Base-by-base conservation (phyloP, 441 rosid species). In the Breynia disticha region DNA sequence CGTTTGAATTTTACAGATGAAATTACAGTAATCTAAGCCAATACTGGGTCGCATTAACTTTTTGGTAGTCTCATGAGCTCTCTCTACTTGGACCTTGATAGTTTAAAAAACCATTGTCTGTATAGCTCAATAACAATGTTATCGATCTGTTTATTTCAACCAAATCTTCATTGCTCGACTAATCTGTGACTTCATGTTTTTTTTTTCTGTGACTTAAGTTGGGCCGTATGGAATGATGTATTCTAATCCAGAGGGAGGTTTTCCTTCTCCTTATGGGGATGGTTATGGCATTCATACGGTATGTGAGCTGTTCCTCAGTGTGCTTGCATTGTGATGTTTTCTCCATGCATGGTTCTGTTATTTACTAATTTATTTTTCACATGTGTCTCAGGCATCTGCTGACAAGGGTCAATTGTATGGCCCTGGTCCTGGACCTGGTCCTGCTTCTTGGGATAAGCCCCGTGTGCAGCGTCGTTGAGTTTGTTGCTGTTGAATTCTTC, bases 391-490 rank as follows among this genome's bases (percentile, higher is more conserved):
- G 99, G 86, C 81, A 72, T 70, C 74, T 71, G 68, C 82, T 60
- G 86, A 81, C 50, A 77, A 77, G 63, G 78, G 74, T 70, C 87
- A 79, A 56, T 65, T 73, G 46, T 83, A 79, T 71, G 87, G 85
- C 57, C 76, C 86, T 38, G 79, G 83, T 58, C 73, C 89, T 71
- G 87, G 83, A 54, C 75, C 86, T 38, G 79, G 83, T 58, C 73
- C 89, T 67, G 81, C 78, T 74, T 76, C 88, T 42, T 78, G 90
- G 86, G 90, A 94, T 69, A 87, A 80, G 70, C 57, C 82, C 52
- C 91, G 71, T 58, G 44, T 65, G 67, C 72, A 61, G 65, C 89
- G 82, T 51, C 95, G 77, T 62, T 94, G 74, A 84, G 65, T 57
- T 32, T 59, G 65, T 56, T 68, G 49, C 56, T 44, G 51, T 57